Base-by-base conservation (phyloP, 1,139 yeast genomes). In the Lizanozyma gosingica region DNA sequence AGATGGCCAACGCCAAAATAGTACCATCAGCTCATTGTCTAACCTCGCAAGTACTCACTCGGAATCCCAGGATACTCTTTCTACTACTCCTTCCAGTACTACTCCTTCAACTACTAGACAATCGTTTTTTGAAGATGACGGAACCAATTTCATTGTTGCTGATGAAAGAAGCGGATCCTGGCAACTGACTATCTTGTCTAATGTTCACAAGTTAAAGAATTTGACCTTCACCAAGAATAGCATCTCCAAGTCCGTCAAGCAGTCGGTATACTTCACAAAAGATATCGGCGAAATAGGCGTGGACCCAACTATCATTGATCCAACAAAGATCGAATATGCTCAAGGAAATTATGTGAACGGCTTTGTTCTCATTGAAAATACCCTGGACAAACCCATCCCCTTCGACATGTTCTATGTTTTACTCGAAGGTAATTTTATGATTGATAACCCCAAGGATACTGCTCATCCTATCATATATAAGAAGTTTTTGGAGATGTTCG, bases 261-360 rank as follows among this genome's bases (percentile, higher is more conserved):
- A 67, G 17, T 48, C 59, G 3, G 50, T 65, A 17, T 51, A 50
- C 35, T 68, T 66, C 46, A 69, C 72, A 3, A 59, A 60, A 37
- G 65, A 66, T n/a, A 54, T 65, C 14, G 63, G 71, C 17, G 53
- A 56, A 40, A 22, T 51, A 2, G 62, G 63, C 4, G 52, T 51
- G 36, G 43, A 39, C 1, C 69, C 69, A 1, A 57, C 51, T 37
- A 45, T 53, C 14, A 57, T 68, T 11, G 67, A 67, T 39, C 66
- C 69, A 2, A 55, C 59, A 41, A 43, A 53, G 18, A 56, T 48
- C 46, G 73, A 68, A 43, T 69, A 63, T 47, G 60, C 59, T 35
- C 70, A 63, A 43, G 74, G 74, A 8, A 73, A 68, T 47, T 58
- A 47, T 18, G 52, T 69, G 18, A 62, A 68, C 46, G 75, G 75